Conservation (phyloP, 495 filamentous ascomycete genomes). For the Penicillium waksmanii region DNA sequence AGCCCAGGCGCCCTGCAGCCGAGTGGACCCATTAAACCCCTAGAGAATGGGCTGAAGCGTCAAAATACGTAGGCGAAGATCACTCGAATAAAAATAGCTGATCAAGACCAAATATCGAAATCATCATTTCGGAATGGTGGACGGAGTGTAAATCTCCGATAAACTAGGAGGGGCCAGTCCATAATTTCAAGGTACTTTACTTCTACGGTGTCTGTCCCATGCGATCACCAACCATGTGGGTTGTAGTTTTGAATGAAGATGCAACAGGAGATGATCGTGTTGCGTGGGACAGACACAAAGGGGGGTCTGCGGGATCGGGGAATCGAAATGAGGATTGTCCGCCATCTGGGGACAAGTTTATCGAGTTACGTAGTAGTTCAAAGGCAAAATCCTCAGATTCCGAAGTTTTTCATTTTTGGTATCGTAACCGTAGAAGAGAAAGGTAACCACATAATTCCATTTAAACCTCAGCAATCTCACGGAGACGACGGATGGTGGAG, state of each 20-base stretch:
- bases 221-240: neutral
- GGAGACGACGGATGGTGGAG: slow-evolving; percentile 95
- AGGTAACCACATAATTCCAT: slow-evolving; percentile 49
- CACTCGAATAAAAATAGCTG: neutral
- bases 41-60: neutral
- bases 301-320: neutral
- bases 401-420: slow-evolving; percentile 49
- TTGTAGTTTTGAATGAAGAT: neutral
- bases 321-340: neutral
- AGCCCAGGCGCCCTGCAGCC: slow-evolving; percentile 1
- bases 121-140: neutral
- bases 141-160: too few relatives aligned
- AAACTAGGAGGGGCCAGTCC: neutral
- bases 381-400: slow-evolving; percentile 36
- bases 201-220: too few relatives aligned
- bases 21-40: neutral
- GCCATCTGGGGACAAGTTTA: neutral
- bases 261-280: neutral
- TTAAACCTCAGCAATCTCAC: slow-evolving; percentile 97
- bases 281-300: too few relatives aligned
- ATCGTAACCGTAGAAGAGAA: slow-evolving; percentile 46
- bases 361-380: slow-evolving; percentile 11
- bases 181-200: too few relatives aligned
- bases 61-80: neutral
- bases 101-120: neutral